phyloP scores from a whole-genome alignment of 2,329 filamentous ascomycete genomes.

The Apiospora phragmitis region DNA sequence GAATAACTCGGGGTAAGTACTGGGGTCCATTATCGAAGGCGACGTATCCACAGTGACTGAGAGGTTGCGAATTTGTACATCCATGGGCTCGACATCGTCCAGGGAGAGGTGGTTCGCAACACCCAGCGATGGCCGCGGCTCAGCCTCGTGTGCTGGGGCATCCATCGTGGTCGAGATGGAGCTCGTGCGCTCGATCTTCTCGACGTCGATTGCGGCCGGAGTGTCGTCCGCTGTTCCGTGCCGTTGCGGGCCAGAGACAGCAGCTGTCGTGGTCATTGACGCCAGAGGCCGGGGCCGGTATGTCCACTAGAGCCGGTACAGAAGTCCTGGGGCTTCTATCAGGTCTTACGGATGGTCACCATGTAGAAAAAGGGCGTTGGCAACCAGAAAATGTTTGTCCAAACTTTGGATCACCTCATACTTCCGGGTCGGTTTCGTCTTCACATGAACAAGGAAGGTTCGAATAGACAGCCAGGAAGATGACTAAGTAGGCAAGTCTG shows the following conservation, averaged over 20 bases:
- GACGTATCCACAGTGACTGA: constrained; percentile 59
- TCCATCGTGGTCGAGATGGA: constrained; percentile 13
- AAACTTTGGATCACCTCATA: not conserved
- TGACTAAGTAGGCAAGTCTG: not conserved
- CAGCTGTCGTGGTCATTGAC: not conserved
- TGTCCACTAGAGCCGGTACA: not conserved
- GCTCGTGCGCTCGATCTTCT: constrained; percentile 12
- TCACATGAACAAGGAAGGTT: not conserved
- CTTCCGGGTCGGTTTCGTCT: not conserved
- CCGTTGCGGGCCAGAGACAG: not conserved
- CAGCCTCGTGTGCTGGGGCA: not conserved
- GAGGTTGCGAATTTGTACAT: constrained; percentile 46
- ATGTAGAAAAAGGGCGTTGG: not conserved
- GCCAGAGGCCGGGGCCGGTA: not conserved
- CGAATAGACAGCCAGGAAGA: not conserved
- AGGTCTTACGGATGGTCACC: not conserved
- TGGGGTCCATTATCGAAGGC: constrained; percentile 51
- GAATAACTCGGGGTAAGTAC: constrained; percentile 45
- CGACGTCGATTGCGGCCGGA: not conserved
- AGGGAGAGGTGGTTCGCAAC: constrained; percentile 14
- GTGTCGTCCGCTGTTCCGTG: not conserved
- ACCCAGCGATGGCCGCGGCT: constrained; percentile 3
- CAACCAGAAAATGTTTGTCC: not conserved
- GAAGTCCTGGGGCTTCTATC: not conserved
- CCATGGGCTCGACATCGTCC: constrained; percentile 43